Percentiles rank a stretch among this genome's conserved stretches.
Evolutionary conservation across 768 basidiomycete species (phyloP).

Genomic region (Tremella yokohamensis): DNA sequence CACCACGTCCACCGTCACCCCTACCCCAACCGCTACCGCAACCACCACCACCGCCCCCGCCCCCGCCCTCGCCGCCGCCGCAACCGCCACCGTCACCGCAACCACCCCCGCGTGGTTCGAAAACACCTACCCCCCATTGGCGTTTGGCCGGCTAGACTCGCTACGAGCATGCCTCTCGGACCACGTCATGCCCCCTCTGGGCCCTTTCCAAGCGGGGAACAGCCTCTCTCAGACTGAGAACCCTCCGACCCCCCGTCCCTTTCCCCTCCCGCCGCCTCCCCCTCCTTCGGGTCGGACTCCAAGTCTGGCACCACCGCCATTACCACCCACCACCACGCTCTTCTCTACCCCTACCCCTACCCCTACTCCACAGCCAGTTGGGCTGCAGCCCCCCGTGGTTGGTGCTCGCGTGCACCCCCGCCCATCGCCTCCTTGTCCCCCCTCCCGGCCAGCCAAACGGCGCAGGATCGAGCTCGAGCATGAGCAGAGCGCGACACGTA

Average conservation of each 20-base stretch:
- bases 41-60: background rate
- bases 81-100: too few species aligned
- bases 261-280: too few species aligned
- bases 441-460: background rate
- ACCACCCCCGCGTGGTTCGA: too few species aligned
- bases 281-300: too few species aligned
- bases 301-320: background rate
- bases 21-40: too few species aligned
- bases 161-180: background rate
- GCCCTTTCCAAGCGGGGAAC: background rate
- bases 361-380: too few species aligned
- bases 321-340: too few species aligned
- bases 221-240: background rate
- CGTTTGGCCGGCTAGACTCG: background rate
- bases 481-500: background rate
- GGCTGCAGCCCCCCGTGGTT: too few species aligned
- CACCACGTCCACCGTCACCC: too few species aligned
- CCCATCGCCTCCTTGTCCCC: background rate
- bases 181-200: background rate
- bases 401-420: background rate
- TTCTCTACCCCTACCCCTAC: too few species aligned
- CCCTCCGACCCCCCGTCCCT: too few species aligned
- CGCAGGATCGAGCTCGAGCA: background rate
- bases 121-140: constrained; percentile 2
- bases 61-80: too few species aligned